These are phyloP conservation scores for Pestalotiopsis sp. DNA, from an alignment of 2,329 filamentous ascomycete genomes.

Conservation along the genomic window DNA sequence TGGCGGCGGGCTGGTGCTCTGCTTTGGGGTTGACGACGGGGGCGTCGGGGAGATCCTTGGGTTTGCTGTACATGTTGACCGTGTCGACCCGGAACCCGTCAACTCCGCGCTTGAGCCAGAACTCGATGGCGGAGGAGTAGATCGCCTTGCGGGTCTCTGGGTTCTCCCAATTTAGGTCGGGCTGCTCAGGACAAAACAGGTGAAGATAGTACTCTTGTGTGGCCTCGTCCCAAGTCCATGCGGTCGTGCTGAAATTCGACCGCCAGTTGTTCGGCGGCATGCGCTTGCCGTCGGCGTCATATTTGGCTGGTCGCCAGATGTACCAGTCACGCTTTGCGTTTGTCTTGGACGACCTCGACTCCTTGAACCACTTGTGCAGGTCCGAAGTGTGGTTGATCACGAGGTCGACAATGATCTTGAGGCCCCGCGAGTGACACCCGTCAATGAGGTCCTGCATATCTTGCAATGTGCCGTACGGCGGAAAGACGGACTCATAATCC, in stretches of 20 bases:
- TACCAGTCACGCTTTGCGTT: conserved; percentile 59
- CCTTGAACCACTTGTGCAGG: conserved; percentile 59
- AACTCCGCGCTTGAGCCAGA: conserved; percentile 72
- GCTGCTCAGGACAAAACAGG: conserved; percentile 71
- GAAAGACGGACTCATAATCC: conserved; percentile 47
- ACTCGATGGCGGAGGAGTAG: conserved; percentile 68
- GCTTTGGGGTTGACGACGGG: conserved; percentile 37
- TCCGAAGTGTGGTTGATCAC: conserved; percentile 34
- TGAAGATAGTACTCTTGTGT: conserved; percentile 63
- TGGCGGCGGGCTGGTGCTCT: conserved; percentile 36
- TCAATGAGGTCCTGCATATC: conserved; percentile 15
- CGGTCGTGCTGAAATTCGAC: conserved; percentile 43
- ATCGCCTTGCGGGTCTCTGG: conserved; percentile 65
- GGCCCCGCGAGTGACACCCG: conserved; percentile 7
- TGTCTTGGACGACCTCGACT: conserved; percentile 51
- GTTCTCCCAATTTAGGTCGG: conserved; percentile 80
- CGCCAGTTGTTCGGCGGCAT: conserved; percentile 48
- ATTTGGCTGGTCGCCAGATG: conserved; percentile 52
- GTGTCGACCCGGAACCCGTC: conserved; percentile 70
- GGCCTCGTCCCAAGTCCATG: conserved; percentile 52
- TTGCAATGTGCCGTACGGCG: conserved; percentile 10
- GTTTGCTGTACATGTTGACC: conserved; percentile 69
- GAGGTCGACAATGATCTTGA: conserved; percentile 25
- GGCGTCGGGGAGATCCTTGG: conserved; percentile 57
- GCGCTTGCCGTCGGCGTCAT: conserved; percentile 34